Evolutionary conservation across 805 yeast genomes (phyloP).

Genomic region (Pichia cabralensis): DNA sequence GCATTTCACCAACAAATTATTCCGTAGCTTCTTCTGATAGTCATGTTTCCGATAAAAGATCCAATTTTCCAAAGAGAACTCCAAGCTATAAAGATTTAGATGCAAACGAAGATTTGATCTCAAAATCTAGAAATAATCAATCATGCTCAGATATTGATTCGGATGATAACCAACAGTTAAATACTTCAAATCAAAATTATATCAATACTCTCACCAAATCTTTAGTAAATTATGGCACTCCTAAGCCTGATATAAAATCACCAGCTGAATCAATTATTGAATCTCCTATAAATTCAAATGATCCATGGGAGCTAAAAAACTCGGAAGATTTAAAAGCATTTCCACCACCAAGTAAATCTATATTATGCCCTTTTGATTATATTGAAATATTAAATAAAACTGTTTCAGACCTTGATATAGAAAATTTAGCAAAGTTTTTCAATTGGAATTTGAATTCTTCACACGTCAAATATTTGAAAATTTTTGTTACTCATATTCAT

Average conservation of each 20-base stretch:
- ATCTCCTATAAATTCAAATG: too few species aligned
- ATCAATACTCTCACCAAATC: constrained; percentile 17
- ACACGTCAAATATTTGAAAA: constrained; percentile 25
- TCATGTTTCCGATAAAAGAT: too few species aligned
- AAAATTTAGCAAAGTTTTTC: constrained; percentile 22
- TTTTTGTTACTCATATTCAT: constrained; percentile 27
- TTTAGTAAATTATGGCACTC: constrained; percentile 5
- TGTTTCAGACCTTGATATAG: constrained; percentile 17
- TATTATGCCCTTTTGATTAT: constrained; percentile 17
- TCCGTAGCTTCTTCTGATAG: constrained; percentile 12
- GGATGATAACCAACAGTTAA: too few species aligned
- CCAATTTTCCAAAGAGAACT: too few species aligned
- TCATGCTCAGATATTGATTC: too few species aligned
- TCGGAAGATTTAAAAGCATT: constrained; percentile 3
- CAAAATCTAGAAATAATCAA: not conserved
- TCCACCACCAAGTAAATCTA: constrained; percentile 4
- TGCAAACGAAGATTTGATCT: too few species aligned
- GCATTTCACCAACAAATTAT: constrained; percentile 18
- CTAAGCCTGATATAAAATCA: constrained; percentile 1
- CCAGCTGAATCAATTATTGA: constrained; percentile 2
- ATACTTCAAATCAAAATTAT: constrained; percentile 14
- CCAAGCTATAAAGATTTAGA: too few species aligned
- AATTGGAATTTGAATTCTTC: constrained; percentile 23
- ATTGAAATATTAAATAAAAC: constrained; percentile 21
- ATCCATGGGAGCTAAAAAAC: too few species aligned